Evolutionary conservation across 345 rosid genomes (phyloP).

Genomic region (Arabis alpina): DNA sequence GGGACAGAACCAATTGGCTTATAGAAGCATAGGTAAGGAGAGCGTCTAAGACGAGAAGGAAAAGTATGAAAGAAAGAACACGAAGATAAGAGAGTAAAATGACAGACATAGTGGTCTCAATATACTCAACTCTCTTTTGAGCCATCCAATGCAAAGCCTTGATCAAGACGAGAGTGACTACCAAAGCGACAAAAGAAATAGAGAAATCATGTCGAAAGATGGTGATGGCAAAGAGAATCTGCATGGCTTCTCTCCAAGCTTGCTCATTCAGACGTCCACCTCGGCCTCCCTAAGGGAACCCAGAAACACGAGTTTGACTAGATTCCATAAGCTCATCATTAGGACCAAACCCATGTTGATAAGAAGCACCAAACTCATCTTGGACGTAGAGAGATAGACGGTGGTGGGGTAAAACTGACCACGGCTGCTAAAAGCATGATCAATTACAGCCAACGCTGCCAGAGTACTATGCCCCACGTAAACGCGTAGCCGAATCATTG

Average conservation of each 20-base stretch:
- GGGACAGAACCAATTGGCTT: constrained; percentile 61
- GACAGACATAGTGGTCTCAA: constrained; percentile 92
- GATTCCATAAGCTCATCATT: constrained; percentile 81
- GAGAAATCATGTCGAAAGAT: constrained; percentile 94
- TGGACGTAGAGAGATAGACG: constrained; percentile 84
- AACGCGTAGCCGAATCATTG: constrained; percentile 77
- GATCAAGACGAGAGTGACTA: constrained; percentile 71
- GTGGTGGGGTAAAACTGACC: constrained; percentile 93
- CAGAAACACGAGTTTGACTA: constrained; percentile 72
- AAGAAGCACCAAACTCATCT: constrained; percentile 76
- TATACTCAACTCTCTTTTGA: constrained; percentile 94
- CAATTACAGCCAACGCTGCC: constrained; percentile 60
- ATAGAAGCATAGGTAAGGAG: constrained; percentile 66
- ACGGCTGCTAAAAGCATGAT: constrained; percentile 84
- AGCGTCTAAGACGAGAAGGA: constrained; percentile 71
- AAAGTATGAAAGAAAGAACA: constrained; percentile 79
- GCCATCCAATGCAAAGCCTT: constrained; percentile 96
- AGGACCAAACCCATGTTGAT: constrained; percentile 87
- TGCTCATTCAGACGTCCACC: constrained; percentile 93
- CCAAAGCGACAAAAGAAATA: constrained; percentile 79
- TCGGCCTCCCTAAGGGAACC: constrained; percentile 97
- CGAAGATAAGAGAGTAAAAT: constrained; percentile 67
- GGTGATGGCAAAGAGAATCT: constrained; percentile 90
- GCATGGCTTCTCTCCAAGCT: constrained; percentile 94
- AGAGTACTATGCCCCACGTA: constrained; percentile 71